Conservation (phyloP, 768 basidiomycete species). For the Tylopilus balloui region DNA sequence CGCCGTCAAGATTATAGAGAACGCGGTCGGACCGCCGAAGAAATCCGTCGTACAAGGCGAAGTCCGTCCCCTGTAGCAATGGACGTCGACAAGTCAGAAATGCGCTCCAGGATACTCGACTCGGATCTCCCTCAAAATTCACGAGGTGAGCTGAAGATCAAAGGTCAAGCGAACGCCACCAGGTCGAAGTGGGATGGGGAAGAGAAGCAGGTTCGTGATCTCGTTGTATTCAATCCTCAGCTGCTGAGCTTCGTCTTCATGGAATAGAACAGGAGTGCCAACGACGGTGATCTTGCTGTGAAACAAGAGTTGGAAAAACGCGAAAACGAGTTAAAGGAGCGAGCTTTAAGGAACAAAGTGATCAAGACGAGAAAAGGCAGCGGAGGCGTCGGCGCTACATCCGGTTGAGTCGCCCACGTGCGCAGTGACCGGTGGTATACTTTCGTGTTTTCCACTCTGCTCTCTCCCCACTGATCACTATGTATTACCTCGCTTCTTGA, state of each 20-base stretch:
- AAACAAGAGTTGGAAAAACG: conserved; percentile 55
- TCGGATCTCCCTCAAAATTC: conserved; percentile 30
- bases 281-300: neutral
- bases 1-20: conserved; percentile 31
- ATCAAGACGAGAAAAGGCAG: conserved; percentile 60
- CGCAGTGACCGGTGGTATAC: conserved; percentile 18
- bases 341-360: conserved; percentile 79
- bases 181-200: conserved; percentile 53
- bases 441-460: conserved; percentile 12
- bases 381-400: conserved; percentile 15
- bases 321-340: conserved; percentile 80
- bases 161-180: conserved; percentile 59
- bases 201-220: conserved; percentile 24
- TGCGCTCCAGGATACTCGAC: conserved; percentile 24
- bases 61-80: conserved; percentile 24
- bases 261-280: conserved; percentile 20
- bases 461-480: conserved; percentile 22
- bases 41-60: conserved; percentile 23
- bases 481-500: conserved; percentile 17
- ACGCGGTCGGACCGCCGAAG: conserved; percentile 16
- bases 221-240: conserved; percentile 3
- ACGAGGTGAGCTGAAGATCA: conserved; percentile 63
- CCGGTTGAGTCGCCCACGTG: conserved; percentile 17
- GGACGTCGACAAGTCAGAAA: conserved; percentile 23
- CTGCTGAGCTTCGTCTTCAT: conserved; percentile 10